Evolutionary conservation across 768 basidiomycete genomes (phyloP).

Genomic region (Rhizopogon vinicolor): DNA sequence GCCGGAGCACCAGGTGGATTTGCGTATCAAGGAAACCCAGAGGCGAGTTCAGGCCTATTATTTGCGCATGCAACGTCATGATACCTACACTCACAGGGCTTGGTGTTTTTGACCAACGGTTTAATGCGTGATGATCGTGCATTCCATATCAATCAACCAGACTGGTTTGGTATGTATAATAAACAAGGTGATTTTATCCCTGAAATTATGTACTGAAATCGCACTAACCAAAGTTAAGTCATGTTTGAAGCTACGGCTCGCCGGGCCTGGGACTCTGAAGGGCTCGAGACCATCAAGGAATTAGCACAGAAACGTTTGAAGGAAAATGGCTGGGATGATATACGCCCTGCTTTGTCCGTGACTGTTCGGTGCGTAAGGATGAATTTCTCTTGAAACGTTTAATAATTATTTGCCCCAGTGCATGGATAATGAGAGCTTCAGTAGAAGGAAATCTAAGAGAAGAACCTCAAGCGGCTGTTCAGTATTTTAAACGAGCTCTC

Average conservation of each 20-base stretch:
- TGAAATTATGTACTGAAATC: not conserved
- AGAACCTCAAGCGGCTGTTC: conserved; percentile 1
- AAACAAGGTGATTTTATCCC: conserved; percentile 12
- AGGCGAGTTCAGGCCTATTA: not conserved
- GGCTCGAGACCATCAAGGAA: conserved; percentile 14
- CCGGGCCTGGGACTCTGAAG: conserved; percentile 13
- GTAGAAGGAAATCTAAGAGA: conserved; percentile 2
- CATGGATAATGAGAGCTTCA: conserved; percentile 15
- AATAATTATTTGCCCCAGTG: conserved; percentile 3
- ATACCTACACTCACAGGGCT: conserved; percentile 6
- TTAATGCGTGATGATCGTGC: conserved; percentile 20
- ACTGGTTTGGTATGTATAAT: conserved; percentile 18
- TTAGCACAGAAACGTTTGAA: conserved; percentile 15
- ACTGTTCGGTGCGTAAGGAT: conserved; percentile 31
- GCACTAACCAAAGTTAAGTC: conserved; percentile 10
- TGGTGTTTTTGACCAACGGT: conserved; percentile 17
- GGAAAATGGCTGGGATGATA: conserved; percentile 22
- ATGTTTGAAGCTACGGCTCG: conserved; percentile 11
- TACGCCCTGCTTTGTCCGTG: conserved; percentile 29
- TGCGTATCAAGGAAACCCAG: not conserved
- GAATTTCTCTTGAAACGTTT: no score
- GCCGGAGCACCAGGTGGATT: not conserved
- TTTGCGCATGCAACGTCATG: not conserved
- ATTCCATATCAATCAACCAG: conserved; percentile 13
- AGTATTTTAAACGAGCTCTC: conserved; percentile 6